Base-by-base conservation (phyloP, 495 filamentous ascomycete species). In the Aspergillus avenaceus region DNA sequence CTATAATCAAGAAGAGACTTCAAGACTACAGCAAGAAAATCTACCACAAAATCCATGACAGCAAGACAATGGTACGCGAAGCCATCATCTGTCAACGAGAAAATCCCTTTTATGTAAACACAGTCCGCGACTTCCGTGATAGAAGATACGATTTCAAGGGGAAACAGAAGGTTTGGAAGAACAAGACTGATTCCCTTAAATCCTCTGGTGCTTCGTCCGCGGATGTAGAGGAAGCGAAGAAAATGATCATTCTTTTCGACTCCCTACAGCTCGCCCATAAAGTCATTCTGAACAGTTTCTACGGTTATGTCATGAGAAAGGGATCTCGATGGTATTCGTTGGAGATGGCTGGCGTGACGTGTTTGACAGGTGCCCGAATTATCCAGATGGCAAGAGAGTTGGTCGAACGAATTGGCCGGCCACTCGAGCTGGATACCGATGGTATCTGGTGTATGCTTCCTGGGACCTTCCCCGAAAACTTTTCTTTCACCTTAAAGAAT, bases 391-490 rank as follows among this genome's bases (percentile, higher is more conserved):
- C 93, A 14, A 81, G 91, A 65, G 87, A 95, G 57, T 78, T 99
- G 14, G 91, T 99, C 9, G 93, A 99, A 61, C 81, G 93, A 13
- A 86, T 99, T 16, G 93, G 93, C 16, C 83, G 93, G 32, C 93
- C 93, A 0, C 75, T 99, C 40, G 93, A 99, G 70, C 80, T 99
- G n/a, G 93, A 99, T 69, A 99, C 93, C 3, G 93, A 99, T 61
- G 93, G 93, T 82, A 99, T 99, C 61, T 99, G 93, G 93, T 99
- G 93, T 77, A 99, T 99, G 82, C 78, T 99, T 58, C 93, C 93
- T 0, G 93, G 90, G 3, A 91, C 89, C 0, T 99, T 99, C 60
- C 93, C 93, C 0, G 93, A 99, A 60, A 96, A 99, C 65, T 95
- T 97, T 64, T 80, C 85, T 7, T 99, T 99, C 75, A 91, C 84